Evolutionary conservation across 2,329 filamentous ascomycete species (phyloP), one percentile per base, ranked within the genome.

Genomic region (Amesomyces nigricolor): DNA sequence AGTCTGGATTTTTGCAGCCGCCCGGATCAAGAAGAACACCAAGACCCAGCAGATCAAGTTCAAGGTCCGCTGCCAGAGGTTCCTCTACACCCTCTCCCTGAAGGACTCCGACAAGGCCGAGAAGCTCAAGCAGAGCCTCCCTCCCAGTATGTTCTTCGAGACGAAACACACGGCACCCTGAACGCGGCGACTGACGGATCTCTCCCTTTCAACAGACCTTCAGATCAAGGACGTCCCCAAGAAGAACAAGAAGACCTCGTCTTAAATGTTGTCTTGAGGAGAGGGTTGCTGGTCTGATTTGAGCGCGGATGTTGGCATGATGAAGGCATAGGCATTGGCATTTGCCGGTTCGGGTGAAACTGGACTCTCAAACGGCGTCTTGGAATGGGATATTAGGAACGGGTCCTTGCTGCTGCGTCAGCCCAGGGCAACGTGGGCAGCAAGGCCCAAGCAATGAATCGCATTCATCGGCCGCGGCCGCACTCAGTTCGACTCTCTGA

Each of bases 51-150:
- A 92, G 83, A 91, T 94, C 87, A 99, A 99, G 88, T 97, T 99
- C 91, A 99, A 99, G 90, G 92, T 99, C 84, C 90, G 94, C 78
- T 97, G 94, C 88, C 83, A 89, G 75, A 85, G 86, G 72, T 86
- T 94, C 83, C 83, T 99, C 68, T 99, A 99, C 88, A 96, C 94
- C 68, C 87, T 99, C 70, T 89, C 95, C 75, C 87, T 99, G 71
- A 96, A 96, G 86, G 94, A 99, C 80, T 84, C 85, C 72, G 94
- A 96, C 75, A 97, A 97, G 89, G 95, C 92, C 78, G 94, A 97
- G 82, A 99, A 99, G 89, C 87, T 99, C 68, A 97, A 96, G 91
- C 92, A 97, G 85, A 91, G 86, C 75, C 83, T 99, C 65, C 95
- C 94, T 71, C 95, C 94, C 70, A 89, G 94, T 99, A 91, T 71